These are phyloP conservation scores for Kokia cookei DNA, from an alignment of 441 rosid genomes.

Conservation along the genomic window DNA sequence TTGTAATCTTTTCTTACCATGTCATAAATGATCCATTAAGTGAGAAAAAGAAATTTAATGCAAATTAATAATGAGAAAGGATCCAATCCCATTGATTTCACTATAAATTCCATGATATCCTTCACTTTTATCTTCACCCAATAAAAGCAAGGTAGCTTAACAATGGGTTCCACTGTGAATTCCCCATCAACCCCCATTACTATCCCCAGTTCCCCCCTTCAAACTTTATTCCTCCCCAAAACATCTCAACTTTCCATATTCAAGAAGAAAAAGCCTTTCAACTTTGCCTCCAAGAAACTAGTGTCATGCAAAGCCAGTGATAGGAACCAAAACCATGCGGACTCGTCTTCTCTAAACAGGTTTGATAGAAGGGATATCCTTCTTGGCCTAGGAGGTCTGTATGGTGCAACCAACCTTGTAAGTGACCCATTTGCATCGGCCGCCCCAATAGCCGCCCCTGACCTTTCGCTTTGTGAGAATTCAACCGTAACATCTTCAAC, in stretches of 20 bases:
- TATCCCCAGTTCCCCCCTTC: background rate
- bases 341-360: conserved; percentile 5
- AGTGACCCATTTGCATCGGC: conserved; percentile 24
- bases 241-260: conserved; percentile 14
- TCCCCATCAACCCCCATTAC: conserved; percentile 1
- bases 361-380: conserved; percentile 43
- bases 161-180: conserved; percentile 25
- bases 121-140: background rate
- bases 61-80: too few species aligned
- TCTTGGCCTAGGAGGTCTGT: conserved; percentile 41
- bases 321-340: conserved; percentile 2
- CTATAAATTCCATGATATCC: background rate
- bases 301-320: conserved; percentile 25
- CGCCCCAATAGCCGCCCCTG: conserved; percentile 34
- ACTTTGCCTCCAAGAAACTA: background rate
- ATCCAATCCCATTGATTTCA: background rate
- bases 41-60: too few species aligned
- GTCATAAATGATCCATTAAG: too few species aligned
- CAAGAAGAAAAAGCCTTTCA: background rate
- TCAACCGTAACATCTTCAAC: conserved; percentile 14
- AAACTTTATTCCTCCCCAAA: conserved; percentile 15
- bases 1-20: too few species aligned
- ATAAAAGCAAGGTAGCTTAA: background rate
- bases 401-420: conserved; percentile 21
- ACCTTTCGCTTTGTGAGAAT: conserved; percentile 27